These are phyloP conservation scores for Prunus salicina DNA, from an alignment of 306 rosid species.

Conservation along the genomic window DNA sequence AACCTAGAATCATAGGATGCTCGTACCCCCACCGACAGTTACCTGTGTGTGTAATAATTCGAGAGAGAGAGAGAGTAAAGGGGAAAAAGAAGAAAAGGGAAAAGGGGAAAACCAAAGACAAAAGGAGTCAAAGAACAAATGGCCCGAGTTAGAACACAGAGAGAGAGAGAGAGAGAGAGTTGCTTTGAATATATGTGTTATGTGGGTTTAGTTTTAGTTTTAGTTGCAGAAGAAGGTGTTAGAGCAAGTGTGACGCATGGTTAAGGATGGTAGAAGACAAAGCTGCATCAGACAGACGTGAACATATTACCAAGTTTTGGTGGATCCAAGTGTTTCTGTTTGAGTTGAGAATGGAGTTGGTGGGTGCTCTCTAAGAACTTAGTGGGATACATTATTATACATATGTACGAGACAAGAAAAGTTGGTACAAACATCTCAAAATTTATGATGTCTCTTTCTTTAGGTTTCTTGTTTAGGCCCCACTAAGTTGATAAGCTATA, in stretches of 20 bases:
- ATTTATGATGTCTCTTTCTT: background rate
- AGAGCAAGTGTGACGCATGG: background rate
- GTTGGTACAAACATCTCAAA: background rate
- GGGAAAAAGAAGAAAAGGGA: background rate
- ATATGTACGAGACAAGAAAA: background rate
- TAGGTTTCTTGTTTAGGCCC: background rate
- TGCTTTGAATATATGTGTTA: background rate
- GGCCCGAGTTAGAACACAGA: background rate
- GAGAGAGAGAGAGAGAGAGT: background rate
- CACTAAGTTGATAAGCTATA: background rate
- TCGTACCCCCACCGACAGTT: conserved; percentile 44
- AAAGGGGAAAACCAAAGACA: background rate
- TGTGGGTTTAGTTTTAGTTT: background rate
- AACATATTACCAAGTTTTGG: background rate
- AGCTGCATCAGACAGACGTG: background rate
- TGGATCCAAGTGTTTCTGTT: background rate
- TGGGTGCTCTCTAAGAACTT: background rate
- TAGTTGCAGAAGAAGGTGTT: background rate
- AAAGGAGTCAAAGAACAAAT: conserved; percentile 17
- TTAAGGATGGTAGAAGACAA: background rate
- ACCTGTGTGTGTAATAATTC: conserved; percentile 23
- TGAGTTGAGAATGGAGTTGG: background rate
- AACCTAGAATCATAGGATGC: conserved; percentile 37
- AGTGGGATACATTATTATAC: background rate
- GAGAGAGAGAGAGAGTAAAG: conserved; percentile 3